Conservation (phyloP, 2,329 filamentous ascomycete genomes). For the Fusarium buharicum region DNA sequence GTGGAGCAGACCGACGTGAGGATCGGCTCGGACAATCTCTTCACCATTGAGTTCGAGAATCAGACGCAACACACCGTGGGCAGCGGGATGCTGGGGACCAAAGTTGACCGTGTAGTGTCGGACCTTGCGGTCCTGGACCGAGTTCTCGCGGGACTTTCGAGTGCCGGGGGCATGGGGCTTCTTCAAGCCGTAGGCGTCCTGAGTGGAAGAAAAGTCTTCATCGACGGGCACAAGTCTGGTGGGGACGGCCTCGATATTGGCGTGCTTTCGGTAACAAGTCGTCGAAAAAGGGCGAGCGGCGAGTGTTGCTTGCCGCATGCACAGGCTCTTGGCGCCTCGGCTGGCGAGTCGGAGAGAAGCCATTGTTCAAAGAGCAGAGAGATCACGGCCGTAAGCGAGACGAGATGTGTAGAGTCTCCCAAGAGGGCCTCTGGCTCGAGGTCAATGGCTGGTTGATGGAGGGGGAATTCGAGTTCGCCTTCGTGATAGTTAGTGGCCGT, state of each 20-base stretch:
- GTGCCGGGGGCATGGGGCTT: conserved; percentile 54
- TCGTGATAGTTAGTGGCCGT: conserved; percentile 49
- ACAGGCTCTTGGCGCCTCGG: conserved; percentile 75
- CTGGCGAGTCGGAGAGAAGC: conserved; percentile 78
- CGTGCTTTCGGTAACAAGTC: conserved; percentile 70
- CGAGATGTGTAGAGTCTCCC: conserved; percentile 47
- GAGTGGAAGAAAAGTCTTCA: conserved; percentile 67
- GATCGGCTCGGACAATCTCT: conserved; percentile 95
- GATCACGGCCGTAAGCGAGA: conserved; percentile 45
- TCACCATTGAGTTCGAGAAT: conserved; percentile 98
- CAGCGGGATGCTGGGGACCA: conserved; percentile 96
- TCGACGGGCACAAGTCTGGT: conserved; percentile 74
- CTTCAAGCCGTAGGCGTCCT: conserved; percentile 61
- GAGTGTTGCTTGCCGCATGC: conserved; percentile 59
- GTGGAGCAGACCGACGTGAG: conserved; percentile 95
- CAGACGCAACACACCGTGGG: conserved; percentile 95
- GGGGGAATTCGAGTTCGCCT: conserved; percentile 49
- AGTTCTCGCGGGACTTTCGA: conserved; percentile 61
- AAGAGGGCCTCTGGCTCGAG: conserved; percentile 50
- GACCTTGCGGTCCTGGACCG: conserved; percentile 78
- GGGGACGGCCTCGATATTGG: conserved; percentile 61
- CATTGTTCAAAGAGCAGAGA: conserved; percentile 63
- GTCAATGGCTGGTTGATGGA: conserved; percentile 50
- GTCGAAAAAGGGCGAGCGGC: conserved; percentile 72
- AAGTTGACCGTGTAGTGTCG: conserved; percentile 99